These are phyloP conservation scores for Cyamopsis tetragonoloba DNA, from an alignment of 306 rosid species.

Conservation along the genomic window DNA sequence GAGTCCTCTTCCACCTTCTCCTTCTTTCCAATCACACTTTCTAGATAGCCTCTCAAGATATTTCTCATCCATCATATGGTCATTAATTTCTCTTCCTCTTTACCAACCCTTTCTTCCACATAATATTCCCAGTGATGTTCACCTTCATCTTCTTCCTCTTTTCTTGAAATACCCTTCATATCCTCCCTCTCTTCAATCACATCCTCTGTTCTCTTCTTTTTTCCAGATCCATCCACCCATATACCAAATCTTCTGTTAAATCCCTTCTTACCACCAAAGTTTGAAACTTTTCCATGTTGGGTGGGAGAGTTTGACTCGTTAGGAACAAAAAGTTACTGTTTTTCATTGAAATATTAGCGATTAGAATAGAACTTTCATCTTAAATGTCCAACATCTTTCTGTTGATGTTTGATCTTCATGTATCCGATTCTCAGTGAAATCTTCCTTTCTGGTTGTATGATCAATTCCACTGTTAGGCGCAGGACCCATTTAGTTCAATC, in stretches of 20 bases:
- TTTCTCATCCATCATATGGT: constrained; percentile 20
- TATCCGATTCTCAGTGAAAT: constrained; percentile 83
- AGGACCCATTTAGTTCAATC: constrained; percentile 98
- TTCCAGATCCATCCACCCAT: neutral
- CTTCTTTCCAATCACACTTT: constrained; percentile 1
- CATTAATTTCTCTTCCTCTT: constrained; percentile 5
- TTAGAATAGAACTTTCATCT: constrained; percentile 19
- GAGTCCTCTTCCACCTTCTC: constrained; percentile 37
- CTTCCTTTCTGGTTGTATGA: constrained; percentile 79
- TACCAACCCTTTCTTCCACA: constrained; percentile 22
- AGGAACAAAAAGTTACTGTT: neutral
- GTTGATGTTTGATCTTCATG: constrained; percentile 93
- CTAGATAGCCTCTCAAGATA: constrained; percentile 7
- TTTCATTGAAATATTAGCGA: neutral
- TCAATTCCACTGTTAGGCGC: constrained; percentile 78
- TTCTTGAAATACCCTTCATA: neutral
- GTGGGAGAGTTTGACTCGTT: neutral
- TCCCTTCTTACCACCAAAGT: neutral
- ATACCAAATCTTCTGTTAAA: neutral
- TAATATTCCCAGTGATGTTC: neutral
- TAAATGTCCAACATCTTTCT: constrained; percentile 57
- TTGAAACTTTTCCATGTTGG: neutral
- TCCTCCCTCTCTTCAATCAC: neutral
- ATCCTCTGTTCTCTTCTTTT: neutral
- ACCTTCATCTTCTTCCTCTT: neutral